Evolutionary conservation across 129 eudicot genomes (phyloP).

Genomic region (Arctium lappa): DNA sequence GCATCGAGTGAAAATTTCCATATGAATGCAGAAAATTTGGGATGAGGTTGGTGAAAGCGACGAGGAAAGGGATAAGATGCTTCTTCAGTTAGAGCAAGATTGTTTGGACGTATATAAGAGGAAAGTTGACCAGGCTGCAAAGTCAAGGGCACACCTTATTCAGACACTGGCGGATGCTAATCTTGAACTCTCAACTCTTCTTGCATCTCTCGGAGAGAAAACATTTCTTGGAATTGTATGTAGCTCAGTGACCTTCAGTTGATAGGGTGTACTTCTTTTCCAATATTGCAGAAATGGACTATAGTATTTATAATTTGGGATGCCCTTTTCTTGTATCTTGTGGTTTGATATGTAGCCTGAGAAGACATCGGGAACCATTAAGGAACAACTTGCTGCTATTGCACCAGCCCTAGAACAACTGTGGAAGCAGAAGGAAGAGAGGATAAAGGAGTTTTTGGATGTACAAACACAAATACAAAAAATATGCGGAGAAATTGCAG

Average conservation of each 20-base stretch:
- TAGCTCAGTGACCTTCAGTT: slow-evolving; percentile 11
- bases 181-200: slow-evolving; percentile 71
- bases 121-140: slow-evolving; percentile 86
- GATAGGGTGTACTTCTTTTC: background rate
- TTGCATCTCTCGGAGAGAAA: slow-evolving; percentile 87
- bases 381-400: slow-evolving; percentile 86
- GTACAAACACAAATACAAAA: slow-evolving; percentile 80
- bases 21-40: slow-evolving; percentile 81
- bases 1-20: background rate
- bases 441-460: slow-evolving; percentile 68
- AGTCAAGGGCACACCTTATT: slow-evolving; percentile 80
- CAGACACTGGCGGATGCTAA: slow-evolving; percentile 78
- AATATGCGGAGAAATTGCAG: slow-evolving; percentile 79
- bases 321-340: background rate
- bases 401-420: slow-evolving; percentile 80
- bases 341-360: slow-evolving; percentile 60
- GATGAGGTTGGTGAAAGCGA: slow-evolving; percentile 97
- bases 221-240: slow-evolving; percentile 64
- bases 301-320: background rate
- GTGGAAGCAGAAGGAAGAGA: slow-evolving; percentile 79
- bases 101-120: slow-evolving; percentile 91
- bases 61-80: slow-evolving; percentile 91
- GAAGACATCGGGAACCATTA: slow-evolving; percentile 85
- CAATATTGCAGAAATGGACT: background rate
- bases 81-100: slow-evolving; percentile 91